Conservation (phyloP, 805 yeast genomes). For the Ogataea degrootiae region DNA sequence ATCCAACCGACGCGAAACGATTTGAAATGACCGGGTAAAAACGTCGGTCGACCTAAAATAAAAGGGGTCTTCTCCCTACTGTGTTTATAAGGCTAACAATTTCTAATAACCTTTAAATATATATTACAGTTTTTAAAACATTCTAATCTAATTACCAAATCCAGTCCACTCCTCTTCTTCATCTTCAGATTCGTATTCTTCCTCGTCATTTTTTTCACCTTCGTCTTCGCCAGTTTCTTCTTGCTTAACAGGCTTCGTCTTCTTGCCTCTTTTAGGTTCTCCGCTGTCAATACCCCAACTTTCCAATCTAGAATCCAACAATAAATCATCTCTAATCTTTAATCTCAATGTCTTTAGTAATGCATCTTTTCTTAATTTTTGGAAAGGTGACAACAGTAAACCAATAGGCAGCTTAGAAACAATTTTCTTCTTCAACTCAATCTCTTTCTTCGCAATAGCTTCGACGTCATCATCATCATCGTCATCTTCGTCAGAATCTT, state of each 20-base stretch:
- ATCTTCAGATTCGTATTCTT: slow-evolving; percentile 10
- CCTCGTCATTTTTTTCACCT: slow-evolving; percentile 10
- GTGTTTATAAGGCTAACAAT: not conserved
- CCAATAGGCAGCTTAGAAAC: slow-evolving; percentile 48
- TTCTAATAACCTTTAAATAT: not conserved
- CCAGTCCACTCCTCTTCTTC: slow-evolving; percentile 28
- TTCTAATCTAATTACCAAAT: slow-evolving; percentile 15
- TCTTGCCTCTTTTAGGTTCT: slow-evolving; percentile 14
- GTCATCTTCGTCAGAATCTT: slow-evolving; percentile 42
- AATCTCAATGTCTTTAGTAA: slow-evolving; percentile 59
- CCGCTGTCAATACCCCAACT: slow-evolving; percentile 54
- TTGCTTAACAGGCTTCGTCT: not conserved
- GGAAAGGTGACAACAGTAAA: slow-evolving; percentile 57
- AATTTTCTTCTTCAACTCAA: slow-evolving; percentile 27
- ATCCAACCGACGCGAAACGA: not conserved
- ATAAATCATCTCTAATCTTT: slow-evolving; percentile 61
- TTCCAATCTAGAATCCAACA: slow-evolving; percentile 56
- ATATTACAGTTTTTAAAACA: not conserved
- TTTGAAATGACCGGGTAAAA: not conserved
- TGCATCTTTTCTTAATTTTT: slow-evolving; percentile 42
- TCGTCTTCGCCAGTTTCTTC: slow-evolving; percentile 25
- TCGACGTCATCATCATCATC: slow-evolving; percentile 30
- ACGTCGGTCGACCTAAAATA: too few relatives aligned
- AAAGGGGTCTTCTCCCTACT: not conserved
- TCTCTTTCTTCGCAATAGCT: slow-evolving; percentile 2